Conservation (phyloP, 805 yeast genomes). For the Candida montana region DNA sequence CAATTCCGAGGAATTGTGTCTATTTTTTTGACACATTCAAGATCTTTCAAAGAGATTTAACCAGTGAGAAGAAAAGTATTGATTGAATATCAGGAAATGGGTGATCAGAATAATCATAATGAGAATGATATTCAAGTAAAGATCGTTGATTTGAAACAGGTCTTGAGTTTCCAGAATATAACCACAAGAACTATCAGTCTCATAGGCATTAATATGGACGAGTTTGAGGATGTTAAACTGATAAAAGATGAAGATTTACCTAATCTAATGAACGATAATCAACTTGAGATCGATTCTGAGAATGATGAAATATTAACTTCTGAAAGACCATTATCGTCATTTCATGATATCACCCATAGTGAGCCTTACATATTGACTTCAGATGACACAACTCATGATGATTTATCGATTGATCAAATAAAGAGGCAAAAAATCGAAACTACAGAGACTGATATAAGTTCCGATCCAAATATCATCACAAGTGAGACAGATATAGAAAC, state of each 20-base stretch:
- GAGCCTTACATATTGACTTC: not conserved
- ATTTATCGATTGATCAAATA: not conserved
- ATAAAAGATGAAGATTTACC: conserved; percentile 5
- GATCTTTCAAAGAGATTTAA: no score
- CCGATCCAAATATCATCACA: conserved; percentile 12
- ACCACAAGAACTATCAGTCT: conserved; percentile 1
- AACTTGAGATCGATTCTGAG: no score
- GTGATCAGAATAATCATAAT: no score
- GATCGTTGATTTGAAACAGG: conserved; percentile 9
- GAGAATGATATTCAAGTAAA: not conserved
- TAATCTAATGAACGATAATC: no score
- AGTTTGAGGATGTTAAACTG: conserved; percentile 1
- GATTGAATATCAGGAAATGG: no score
- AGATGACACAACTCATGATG: not conserved
- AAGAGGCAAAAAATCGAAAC: conserved; percentile 1
- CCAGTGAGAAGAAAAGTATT: no score
- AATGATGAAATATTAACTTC: conserved; percentile 1
- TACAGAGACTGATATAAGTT: conserved; percentile 1
- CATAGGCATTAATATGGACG: conserved; percentile 8
- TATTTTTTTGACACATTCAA: no score
- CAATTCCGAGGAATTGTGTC: no score
- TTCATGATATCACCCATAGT: not conserved
- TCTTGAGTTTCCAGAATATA: conserved; percentile 5
- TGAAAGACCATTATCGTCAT: not conserved
- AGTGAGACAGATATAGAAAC: conserved; percentile 1